Base-by-base conservation (phyloP, 352 stramenopile genomes). In the Pythium biforme region DNA sequence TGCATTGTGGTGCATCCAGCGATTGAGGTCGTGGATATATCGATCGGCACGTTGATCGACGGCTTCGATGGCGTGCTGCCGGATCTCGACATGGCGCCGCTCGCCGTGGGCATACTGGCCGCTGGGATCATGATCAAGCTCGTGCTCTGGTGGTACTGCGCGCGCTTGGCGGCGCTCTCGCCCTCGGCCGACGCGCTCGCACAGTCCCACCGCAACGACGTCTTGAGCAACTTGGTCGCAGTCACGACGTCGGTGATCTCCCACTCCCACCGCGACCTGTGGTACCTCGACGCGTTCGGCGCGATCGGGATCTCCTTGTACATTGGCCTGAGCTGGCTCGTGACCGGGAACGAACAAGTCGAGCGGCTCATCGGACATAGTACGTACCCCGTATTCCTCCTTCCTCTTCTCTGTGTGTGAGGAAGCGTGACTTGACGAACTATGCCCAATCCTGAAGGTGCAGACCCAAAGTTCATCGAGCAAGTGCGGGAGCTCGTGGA, bases 151-250 rank as follows among this genome's bases (percentile, higher is more conserved):
- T 77, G 85, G 31, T 55, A 93, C 47, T 97, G 88, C 60, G 51
- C 68, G 19, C 81, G 84, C 51, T 91, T 95, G 46, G 75, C 71
- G 9, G 66, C 50, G 7, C 72, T 83, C 23, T 95, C 86, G 23
- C 72, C 83, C 5, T 92, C 83, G n/a, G 83, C 84, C 10, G 81
- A 85, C 26, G 86, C 86, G 9, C 63, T 95, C 43, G 83, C 86
- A 2, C 86, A 98, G 86, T 95, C 99, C 79, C 96, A 99, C 64
- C 96, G 92, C 68, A 99, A 99, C 75, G 96, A 99, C 71, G 92
- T 96, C 40, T 87, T 98, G 20, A 96, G 79, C 69, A 99, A 99
- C 62, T 74, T 65, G 8, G 85, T 98, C 1, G 95, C 95, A 2
- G 86, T 97, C 4, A 61, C 88, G 8, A 96, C 94, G 47, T 90